A percentile compares a stretch with the other conserved stretches of the same genome.
Evolutionary conservation across 345 rosid species (phyloP).

Genomic region (Arabidopsis suecica): DNA sequence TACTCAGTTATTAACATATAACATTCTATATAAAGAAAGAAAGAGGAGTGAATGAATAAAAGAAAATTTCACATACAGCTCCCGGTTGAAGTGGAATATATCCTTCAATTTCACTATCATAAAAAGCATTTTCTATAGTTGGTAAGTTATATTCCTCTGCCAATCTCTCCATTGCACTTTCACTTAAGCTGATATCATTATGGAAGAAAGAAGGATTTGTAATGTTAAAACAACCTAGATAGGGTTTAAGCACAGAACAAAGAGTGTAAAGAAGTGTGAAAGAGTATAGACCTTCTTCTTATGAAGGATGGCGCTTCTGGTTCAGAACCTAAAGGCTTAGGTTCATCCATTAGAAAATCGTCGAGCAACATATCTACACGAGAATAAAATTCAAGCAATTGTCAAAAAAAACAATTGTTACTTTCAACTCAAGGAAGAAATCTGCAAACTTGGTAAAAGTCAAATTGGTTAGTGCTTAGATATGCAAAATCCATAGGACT

Average conservation of each 20-base stretch:
- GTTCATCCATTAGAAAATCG: constrained; percentile 68
- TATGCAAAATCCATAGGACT: neutral
- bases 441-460: neutral
- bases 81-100: constrained; percentile 71
- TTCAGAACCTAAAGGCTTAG: constrained; percentile 53
- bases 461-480: constrained; percentile 1
- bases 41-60: constrained; percentile 4
- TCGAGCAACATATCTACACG: constrained; percentile 64
- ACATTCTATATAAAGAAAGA: constrained; percentile 2
- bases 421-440: constrained; percentile 2
- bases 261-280: neutral
- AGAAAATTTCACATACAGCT: constrained; percentile 61
- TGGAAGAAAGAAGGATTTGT: neutral
- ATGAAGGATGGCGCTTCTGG: constrained; percentile 46
- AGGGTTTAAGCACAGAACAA: neutral
- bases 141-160: constrained; percentile 66
- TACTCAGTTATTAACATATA: neutral
- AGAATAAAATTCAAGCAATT: constrained; percentile 10
- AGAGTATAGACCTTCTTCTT: constrained; percentile 53
- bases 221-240: neutral
- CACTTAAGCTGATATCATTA: constrained; percentile 59
- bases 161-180: constrained; percentile 63
- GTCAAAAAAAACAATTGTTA: neutral
- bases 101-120: constrained; percentile 61
- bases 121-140: constrained; percentile 56